Base-by-base conservation (phyloP, 345 rosid species). In the Arabidopsis suecica region DNA sequence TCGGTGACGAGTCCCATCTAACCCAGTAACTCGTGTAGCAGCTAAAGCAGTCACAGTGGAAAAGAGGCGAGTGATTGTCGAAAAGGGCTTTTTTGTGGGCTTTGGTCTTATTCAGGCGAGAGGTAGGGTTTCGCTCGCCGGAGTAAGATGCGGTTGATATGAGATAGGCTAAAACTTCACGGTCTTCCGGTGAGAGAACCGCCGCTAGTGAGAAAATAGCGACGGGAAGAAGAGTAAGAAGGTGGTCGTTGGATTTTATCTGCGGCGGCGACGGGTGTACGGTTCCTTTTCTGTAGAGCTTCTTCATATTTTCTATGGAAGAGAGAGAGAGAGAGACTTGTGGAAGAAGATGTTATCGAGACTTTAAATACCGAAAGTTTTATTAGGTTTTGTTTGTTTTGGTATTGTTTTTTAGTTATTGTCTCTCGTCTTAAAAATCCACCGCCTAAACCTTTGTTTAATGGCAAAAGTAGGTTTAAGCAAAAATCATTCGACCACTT, bases 21-120 rank as follows among this genome's bases (percentile, higher is more conserved):
- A 81, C 84, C 96, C 97, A 92, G 78, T 84, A 92, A 68, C 91
- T 86, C 78, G 80, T 88, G 65, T 92, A 92, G 65, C 97, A 92
- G 72, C 84, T 68, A 60, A 92, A 92, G 36, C 97, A 89, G 80
- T 86, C 87, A 20, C 97, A 92, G 84, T 60, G 60, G 33, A 92
- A 92, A 25, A 73, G 58, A 33, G 91, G 86, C 1, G 87, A 83
- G 72, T 89, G 96, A 34, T 78, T 60, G 1, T 66, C 77, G 6
- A 50, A 40, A 50, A 61, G 78, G 1, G 65, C 8, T 44, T 73
- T 72, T 8, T 69, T 47, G 65, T 61, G 50, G 13, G 47, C 18
- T 67, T 73, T 67, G 22, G 60, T 68, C 9, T 66, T 79, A 8
- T 68, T 73, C 11, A 61, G 65, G 18, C 38, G 59, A 6, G 78